Evolutionary conservation across 2,329 filamentous ascomycete genomes (phyloP).

Genomic region (Trichoderma sp.): DNA sequence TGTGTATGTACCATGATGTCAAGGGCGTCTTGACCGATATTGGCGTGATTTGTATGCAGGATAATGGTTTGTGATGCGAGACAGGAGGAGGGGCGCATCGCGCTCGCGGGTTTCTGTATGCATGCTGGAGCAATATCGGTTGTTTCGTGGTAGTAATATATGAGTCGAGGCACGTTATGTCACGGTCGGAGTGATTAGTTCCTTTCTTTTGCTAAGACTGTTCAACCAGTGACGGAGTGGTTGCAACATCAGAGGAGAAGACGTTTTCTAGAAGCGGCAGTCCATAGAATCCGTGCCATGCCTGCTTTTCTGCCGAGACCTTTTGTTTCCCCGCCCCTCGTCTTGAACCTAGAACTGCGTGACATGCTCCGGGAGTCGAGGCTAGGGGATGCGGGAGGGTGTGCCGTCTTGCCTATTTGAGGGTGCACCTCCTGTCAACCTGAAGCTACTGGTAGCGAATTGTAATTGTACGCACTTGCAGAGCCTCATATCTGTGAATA

Average conservation of each 20-base stretch:
- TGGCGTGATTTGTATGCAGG: too few species aligned
- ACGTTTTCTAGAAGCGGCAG: not conserved
- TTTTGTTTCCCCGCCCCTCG: slow-evolving; percentile 7
- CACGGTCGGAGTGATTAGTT: not conserved
- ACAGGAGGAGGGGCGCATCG: too few species aligned
- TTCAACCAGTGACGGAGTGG: too few species aligned
- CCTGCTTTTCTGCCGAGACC: not conserved
- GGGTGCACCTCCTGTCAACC: not conserved
- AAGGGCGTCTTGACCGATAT: too few species aligned
- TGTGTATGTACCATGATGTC: too few species aligned
- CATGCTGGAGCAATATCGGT: too few species aligned
- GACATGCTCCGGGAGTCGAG: not conserved
- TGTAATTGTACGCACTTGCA: not conserved
- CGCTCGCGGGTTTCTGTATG: too few species aligned
- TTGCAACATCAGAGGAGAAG: not conserved
- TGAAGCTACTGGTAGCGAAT: not conserved
- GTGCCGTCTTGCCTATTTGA: slow-evolving; percentile 14
- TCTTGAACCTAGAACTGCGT: not conserved
- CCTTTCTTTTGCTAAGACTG: not conserved
- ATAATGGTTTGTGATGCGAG: too few species aligned
- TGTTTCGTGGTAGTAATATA: too few species aligned
- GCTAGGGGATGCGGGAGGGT: slow-evolving; percentile 14
- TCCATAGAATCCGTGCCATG: not conserved
- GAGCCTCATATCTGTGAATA: not conserved
- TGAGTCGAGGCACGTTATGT: not conserved